Conservation (phyloP, 2,329 filamentous ascomycete genomes). For the Monilinia polystroma region DNA sequence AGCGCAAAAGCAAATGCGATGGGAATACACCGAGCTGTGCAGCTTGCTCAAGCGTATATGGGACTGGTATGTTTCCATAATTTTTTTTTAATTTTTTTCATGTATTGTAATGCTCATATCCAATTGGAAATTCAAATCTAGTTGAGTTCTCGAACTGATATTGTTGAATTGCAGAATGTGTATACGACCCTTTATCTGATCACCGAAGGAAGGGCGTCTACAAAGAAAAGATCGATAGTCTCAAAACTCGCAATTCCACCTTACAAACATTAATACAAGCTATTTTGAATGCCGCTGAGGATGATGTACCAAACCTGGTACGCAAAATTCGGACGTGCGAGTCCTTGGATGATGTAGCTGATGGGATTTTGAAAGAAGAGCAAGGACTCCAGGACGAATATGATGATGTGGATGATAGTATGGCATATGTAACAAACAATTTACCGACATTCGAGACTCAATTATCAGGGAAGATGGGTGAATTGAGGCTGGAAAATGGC, state of each 20-base stretch:
- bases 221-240: constrained; percentile 84
- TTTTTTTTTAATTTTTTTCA: not conserved
- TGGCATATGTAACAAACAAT: constrained; percentile 45
- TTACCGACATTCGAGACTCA: constrained; percentile 64
- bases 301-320: constrained; percentile 80
- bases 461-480: constrained; percentile 88
- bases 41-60: constrained; percentile 93
- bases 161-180: constrained; percentile 56
- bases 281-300: constrained; percentile 85
- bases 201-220: constrained; percentile 96
- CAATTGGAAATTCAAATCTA: not conserved
- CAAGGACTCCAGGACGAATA: constrained; percentile 41
- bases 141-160: constrained; percentile 15
- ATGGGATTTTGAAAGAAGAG: constrained; percentile 39
- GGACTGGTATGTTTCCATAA: constrained; percentile 49
- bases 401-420: constrained; percentile 46
- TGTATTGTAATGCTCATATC: not conserved
- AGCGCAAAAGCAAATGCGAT: constrained; percentile 85
- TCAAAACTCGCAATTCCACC: constrained; percentile 84
- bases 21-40: constrained; percentile 89
- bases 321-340: constrained; percentile 85
- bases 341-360: constrained; percentile 39
- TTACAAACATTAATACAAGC: constrained; percentile 91
- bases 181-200: constrained; percentile 96
- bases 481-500: constrained; percentile 82